A percentile compares a stretch with the other conserved stretches of the same genome.
phyloP scores from a whole-genome alignment of 331 rosid species.

The Cucumis variabilis region DNA sequence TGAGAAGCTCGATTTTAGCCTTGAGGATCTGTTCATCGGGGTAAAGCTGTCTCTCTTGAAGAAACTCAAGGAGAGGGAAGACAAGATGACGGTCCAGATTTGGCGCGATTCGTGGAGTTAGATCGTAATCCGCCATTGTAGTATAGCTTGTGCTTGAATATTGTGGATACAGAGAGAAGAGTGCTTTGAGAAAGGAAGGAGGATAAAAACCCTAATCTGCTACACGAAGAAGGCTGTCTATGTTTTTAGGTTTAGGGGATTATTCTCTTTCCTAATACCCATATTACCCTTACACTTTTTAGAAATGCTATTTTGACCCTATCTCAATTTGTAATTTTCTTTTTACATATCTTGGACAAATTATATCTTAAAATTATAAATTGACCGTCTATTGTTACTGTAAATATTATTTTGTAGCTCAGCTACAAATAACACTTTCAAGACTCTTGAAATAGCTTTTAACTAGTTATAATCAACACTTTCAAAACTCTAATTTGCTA shows the following conservation, averaged over 20 bases:
- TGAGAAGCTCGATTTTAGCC: constrained; percentile 89
- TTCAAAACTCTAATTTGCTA: too few species aligned
- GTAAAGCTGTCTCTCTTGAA: constrained; percentile 79
- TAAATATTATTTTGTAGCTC: too few species aligned
- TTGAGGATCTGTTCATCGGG: constrained; percentile 83
- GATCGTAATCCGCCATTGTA: constrained; percentile 78
- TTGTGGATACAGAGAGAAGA: not conserved
- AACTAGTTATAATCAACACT: too few species aligned
- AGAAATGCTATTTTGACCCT: not conserved
- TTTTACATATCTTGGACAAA: too few species aligned
- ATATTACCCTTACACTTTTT: not conserved
- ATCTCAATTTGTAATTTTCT: too few species aligned
- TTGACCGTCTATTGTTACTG: too few species aligned
- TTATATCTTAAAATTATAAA: too few species aligned
- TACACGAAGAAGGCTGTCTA: not conserved
- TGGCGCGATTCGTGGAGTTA: constrained; percentile 85
- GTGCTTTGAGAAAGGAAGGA: not conserved
- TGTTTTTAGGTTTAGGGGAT: not conserved
- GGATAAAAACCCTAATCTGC: constrained; percentile 30
- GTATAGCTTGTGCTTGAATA: not conserved
- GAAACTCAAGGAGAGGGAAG: constrained; percentile 86
- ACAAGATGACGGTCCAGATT: constrained; percentile 84
- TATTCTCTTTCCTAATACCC: not conserved
- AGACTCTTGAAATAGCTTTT: too few species aligned
- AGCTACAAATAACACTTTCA: too few species aligned